A percentile compares a stretch with the other conserved stretches of the same genome.
phyloP scores from a whole-genome alignment of 2,329 filamentous ascomycete genomes.

The Tolypocladium paradoxum region DNA sequence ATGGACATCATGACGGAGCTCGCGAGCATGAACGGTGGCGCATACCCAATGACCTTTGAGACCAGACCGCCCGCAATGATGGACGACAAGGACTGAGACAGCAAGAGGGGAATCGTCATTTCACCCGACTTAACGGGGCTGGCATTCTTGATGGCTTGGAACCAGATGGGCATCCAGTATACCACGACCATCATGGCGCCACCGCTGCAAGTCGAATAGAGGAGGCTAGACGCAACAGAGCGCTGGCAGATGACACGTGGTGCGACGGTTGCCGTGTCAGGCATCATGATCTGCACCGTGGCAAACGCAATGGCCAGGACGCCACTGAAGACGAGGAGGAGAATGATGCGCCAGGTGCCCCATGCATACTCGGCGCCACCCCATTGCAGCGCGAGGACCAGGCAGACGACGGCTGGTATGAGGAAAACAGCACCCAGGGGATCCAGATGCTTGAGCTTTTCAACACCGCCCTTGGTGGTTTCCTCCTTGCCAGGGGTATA shows the following conservation, averaged over 20 bases:
- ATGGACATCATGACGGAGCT: constrained; percentile 16
- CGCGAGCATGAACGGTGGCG: constrained; percentile 20
- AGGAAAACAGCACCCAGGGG: constrained; percentile 8
- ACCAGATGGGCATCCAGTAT: constrained; percentile 23
- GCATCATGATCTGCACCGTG: constrained; percentile 19
- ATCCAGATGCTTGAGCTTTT: constrained; percentile 12
- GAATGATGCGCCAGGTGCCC: constrained; percentile 30
- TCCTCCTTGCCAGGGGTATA: neutral
- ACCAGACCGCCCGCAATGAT: constrained; percentile 14
- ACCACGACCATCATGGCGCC: constrained; percentile 17
- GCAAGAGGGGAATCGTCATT: constrained; percentile 19
- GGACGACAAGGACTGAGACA: constrained; percentile 16
- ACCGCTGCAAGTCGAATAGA: constrained; percentile 8
- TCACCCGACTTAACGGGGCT: constrained; percentile 20
- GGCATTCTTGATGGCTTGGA: constrained; percentile 21
- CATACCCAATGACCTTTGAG: constrained; percentile 21
- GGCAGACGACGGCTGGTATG: constrained; percentile 11
- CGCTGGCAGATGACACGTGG: constrained; percentile 22
- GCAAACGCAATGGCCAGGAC: constrained; percentile 13
- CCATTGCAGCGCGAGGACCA: constrained; percentile 31
- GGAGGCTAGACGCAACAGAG: constrained; percentile 12
- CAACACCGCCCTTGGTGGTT: neutral
- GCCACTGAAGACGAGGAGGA: constrained; percentile 18
- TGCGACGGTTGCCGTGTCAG: constrained; percentile 24
- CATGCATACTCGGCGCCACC: constrained; percentile 29